Evolutionary conservation across 495 filamentous ascomycete species (phyloP).

Genomic region (Xylaria curta): DNA sequence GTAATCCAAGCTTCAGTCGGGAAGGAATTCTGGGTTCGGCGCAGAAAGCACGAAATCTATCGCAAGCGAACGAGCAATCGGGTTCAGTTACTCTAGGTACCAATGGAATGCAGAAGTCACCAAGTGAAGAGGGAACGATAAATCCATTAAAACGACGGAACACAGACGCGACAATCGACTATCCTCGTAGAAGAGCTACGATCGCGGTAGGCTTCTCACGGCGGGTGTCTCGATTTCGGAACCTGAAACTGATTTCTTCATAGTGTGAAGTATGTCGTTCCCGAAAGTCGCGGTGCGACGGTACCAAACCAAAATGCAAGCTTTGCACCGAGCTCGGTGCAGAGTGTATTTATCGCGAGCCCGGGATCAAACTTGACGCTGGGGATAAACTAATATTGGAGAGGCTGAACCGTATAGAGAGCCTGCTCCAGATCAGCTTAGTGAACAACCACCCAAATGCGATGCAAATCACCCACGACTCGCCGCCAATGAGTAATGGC

Average conservation of each 20-base stretch:
- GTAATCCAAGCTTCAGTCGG: slow-evolving; percentile 58
- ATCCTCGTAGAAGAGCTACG: slow-evolving; percentile 71
- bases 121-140: slow-evolving; percentile 54
- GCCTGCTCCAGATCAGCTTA: slow-evolving; percentile 71
- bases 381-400: slow-evolving; percentile 86
- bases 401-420: slow-evolving; percentile 76
- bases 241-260: slow-evolving; percentile 22
- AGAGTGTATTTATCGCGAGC: slow-evolving; percentile 84
- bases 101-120: slow-evolving; percentile 54
- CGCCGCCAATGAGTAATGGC: slow-evolving; percentile 73
- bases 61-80: slow-evolving; percentile 57
- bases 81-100: slow-evolving; percentile 39
- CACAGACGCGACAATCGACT: slow-evolving; percentile 69
- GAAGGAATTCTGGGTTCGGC: slow-evolving; percentile 65
- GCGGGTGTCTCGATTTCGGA: slow-evolving; percentile 8
- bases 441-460: slow-evolving; percentile 53
- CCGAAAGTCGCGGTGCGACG: slow-evolving; percentile 83
- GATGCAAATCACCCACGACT: slow-evolving; percentile 56
- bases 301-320: slow-evolving; percentile 81
- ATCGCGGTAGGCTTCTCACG: slow-evolving; percentile 66
- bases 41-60: slow-evolving; percentile 61
- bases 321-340: slow-evolving; percentile 82
- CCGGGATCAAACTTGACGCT: slow-evolving; percentile 85
- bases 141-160: slow-evolving; percentile 69
- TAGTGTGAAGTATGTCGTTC: slow-evolving; percentile 87